phyloP scores from a whole-genome alignment of 225 moss, liverwort and hornwort genomes.

The Pseudisothecium myosuroides region DNA sequence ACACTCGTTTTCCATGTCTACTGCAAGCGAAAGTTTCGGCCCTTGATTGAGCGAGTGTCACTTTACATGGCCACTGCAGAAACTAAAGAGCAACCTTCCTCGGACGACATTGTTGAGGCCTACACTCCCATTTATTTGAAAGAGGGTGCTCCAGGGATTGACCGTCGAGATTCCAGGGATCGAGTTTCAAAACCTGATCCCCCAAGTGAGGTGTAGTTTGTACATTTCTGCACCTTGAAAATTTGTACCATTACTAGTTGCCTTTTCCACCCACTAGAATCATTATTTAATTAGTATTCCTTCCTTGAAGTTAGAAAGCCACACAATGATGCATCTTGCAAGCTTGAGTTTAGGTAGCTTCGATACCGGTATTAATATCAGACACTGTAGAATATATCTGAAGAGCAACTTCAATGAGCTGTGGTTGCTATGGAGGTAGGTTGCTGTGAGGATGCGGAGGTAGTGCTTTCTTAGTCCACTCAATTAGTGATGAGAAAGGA shows the following conservation, averaged over 20 bases:
- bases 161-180: constrained; percentile 15
- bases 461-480: background rate
- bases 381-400: background rate
- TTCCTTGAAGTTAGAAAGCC: background rate
- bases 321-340: constrained; percentile 14
- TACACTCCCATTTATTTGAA: constrained; percentile 60
- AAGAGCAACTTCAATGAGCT: background rate
- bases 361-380: background rate
- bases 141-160: constrained; percentile 22
- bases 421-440: background rate
- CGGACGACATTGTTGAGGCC: constrained; percentile 32
- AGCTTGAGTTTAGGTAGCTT: background rate
- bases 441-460: background rate
- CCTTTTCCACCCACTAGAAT: background rate
- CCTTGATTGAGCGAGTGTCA: constrained; percentile 44
- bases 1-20: constrained; percentile 30
- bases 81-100: constrained; percentile 28
- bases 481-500: background rate
- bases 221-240: background rate
- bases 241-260: background rate
- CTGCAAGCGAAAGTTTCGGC: constrained; percentile 27
- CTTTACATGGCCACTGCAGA: constrained; percentile 36
- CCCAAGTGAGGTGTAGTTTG: background rate
- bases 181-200: background rate
- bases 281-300: background rate